A percentile compares a stretch with the other conserved stretches of the same genome.
phyloP scores from a whole-genome alignment of 768 basidiomycete genomes.

The Amanita brunnescens region DNA sequence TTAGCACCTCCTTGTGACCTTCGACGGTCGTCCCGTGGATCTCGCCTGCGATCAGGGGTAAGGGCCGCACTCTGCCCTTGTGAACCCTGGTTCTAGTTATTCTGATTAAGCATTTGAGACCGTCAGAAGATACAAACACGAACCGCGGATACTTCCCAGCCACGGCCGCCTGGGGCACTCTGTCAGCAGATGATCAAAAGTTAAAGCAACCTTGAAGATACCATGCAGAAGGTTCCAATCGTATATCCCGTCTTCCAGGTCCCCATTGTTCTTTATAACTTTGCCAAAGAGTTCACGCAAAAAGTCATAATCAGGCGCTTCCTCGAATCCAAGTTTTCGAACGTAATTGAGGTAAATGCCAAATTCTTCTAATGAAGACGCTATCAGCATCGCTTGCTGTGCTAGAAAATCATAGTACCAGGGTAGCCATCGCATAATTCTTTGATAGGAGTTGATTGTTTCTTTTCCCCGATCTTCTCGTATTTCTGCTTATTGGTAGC shows the following conservation, averaged over 20 bases:
- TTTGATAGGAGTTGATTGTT: constrained; percentile 96
- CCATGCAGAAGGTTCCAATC: constrained; percentile 95
- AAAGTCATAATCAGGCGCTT: constrained; percentile 99
- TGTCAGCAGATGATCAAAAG: constrained; percentile 1
- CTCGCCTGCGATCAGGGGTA: constrained; percentile 51
- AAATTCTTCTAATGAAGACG: constrained; percentile 72
- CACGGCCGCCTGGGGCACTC: constrained; percentile 62
- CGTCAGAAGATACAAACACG: constrained; percentile 19
- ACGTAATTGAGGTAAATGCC: constrained; percentile 99
- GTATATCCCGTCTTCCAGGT: constrained; percentile 87
- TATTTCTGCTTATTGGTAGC: constrained; percentile 99
- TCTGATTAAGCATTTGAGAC: constrained; percentile 7
- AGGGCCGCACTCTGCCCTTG: constrained; percentile 52
- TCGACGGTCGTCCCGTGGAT: constrained; percentile 58
- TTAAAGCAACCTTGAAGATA: constrained; percentile 20
- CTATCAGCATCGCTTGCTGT: not conserved
- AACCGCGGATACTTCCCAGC: constrained; percentile 84
- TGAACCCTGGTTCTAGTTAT: constrained; percentile 60
- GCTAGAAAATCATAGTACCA: constrained; percentile 36
- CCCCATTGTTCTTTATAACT: constrained; percentile 84
- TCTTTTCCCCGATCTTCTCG: constrained; percentile 99
- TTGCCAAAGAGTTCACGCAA: constrained; percentile 91
- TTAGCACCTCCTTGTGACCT: constrained; percentile 52
- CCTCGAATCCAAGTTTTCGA: constrained; percentile 97
- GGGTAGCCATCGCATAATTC: constrained; percentile 95